phyloP scores from a whole-genome alignment of 2,329 filamentous ascomycete genomes.

The Cercospora berteroae region DNA sequence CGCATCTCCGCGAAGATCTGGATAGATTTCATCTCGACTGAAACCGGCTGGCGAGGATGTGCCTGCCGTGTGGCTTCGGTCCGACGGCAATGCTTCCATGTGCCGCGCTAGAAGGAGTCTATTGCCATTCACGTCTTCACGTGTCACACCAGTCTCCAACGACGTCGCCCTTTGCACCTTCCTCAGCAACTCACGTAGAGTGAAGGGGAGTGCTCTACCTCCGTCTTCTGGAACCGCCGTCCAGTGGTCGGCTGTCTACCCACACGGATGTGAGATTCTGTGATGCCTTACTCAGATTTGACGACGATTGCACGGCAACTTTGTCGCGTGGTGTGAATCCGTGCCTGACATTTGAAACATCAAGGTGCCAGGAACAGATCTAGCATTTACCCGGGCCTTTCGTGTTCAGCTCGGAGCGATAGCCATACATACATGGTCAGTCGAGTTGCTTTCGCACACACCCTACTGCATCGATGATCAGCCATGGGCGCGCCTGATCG shows the following conservation, averaged over 20 bases:
- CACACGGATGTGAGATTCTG: not conserved
- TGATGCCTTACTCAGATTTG: not conserved
- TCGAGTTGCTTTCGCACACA: not conserved
- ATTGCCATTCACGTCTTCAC: not conserved
- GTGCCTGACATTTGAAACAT: conserved; percentile 12
- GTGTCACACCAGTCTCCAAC: not conserved
- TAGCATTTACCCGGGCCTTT: not conserved
- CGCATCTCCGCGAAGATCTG: not conserved
- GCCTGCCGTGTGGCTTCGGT: conserved; percentile 13
- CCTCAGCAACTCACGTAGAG: not conserved
- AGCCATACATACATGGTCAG: not conserved
- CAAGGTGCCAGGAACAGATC: not conserved
- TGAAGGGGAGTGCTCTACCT: not conserved
- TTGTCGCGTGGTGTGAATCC: not conserved
- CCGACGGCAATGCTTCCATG: conserved; percentile 13
- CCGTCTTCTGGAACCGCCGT: not conserved
- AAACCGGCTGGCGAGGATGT: conserved; percentile 12
- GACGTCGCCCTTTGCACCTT: not conserved
- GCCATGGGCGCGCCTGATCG: not conserved
- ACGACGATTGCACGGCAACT: not conserved
- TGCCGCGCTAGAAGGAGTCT: conserved; percentile 15
- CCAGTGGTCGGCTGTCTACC: not conserved
- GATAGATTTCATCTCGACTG: not conserved
- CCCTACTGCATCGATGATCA: not conserved
- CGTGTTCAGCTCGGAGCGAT: not conserved